Percentiles rank a stretch among this genome's conserved stretches.
Evolutionary conservation across 176 grass and related monocot genomes (phyloP).

Genomic region (Echinochloa phyllopogon): DNA sequence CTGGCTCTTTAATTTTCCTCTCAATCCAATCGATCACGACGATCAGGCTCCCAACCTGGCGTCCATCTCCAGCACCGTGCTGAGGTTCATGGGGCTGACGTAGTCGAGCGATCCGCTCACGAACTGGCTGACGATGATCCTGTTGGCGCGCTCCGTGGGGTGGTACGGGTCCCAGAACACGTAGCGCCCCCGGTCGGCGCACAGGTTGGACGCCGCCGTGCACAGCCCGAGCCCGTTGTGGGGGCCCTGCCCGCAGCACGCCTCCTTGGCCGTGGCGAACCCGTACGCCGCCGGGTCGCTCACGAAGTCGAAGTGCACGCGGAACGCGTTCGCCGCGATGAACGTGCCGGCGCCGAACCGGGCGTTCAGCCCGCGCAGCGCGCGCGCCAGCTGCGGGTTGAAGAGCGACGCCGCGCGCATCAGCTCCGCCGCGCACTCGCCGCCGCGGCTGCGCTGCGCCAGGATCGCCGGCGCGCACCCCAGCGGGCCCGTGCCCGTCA

Average conservation of each 20-base stretch:
- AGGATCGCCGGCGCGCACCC: conserved; percentile 88
- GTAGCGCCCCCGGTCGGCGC: conserved; percentile 57
- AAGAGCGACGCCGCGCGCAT: conserved; percentile 74
- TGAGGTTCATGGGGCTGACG: conserved; percentile 45
- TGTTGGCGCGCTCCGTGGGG: conserved; percentile 82
- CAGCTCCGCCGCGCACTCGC: conserved; percentile 69
- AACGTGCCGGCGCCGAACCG: conserved; percentile 59
- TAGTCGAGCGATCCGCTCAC: conserved; percentile 26
- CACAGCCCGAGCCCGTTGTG: conserved; percentile 87
- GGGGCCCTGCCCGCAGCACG: conserved; percentile 94
- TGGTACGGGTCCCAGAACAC: conserved; percentile 99
- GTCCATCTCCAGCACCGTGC: conserved; percentile 38
- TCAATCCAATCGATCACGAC: background rate
- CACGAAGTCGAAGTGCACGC: conserved; percentile 90
- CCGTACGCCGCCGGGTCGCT: conserved; percentile 57
- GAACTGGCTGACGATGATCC: conserved; percentile 74
- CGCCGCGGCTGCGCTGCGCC: conserved; percentile 56
- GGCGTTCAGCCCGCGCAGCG: conserved; percentile 57
- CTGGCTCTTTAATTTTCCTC: background rate
- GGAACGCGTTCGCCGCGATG: conserved; percentile 74
- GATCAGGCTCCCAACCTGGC: background rate
- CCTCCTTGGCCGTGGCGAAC: conserved; percentile 68
- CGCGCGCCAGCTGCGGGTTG: conserved; percentile 78
- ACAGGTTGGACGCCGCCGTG: conserved; percentile 64
- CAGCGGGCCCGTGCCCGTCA: conserved; percentile 89